Conservation (phyloP, 176 grass and related monocot genomes). For the Paspalum vaginatum region DNA sequence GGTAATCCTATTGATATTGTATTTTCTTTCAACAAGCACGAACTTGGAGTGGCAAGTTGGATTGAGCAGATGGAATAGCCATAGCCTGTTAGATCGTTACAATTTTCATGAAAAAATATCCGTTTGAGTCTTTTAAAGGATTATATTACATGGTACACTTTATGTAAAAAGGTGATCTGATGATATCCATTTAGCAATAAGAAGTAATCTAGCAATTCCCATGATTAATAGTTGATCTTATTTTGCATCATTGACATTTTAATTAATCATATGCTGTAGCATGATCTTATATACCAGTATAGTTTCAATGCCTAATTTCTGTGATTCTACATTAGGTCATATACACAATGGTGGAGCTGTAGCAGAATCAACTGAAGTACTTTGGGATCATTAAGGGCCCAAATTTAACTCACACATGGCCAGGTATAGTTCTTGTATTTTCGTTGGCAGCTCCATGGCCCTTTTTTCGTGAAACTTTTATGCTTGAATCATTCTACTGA, state of each 20-base stretch:
- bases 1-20: constrained; percentile 42
- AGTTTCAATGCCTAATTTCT: constrained; percentile 25
- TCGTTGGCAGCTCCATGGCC: constrained; percentile 10
- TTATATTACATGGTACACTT: constrained; percentile 8
- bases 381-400: constrained; percentile 2
- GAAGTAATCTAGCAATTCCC: neutral
- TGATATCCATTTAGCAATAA: neutral
- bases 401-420: constrained; percentile 9
- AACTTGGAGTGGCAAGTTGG: constrained; percentile 20
- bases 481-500: constrained; percentile 28
- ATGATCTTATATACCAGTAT: constrained; percentile 12
- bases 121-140: constrained; percentile 13
- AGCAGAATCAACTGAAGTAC: constrained; percentile 13
- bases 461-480: constrained; percentile 10
- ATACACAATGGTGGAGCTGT: constrained; percentile 1
- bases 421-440: constrained; percentile 37
- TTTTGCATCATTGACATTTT: neutral
- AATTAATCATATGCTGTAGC: neutral
- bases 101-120: constrained; percentile 30
- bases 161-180: neutral
- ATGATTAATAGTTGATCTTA: neutral
- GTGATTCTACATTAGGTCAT: constrained; percentile 32
- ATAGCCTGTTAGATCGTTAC: constrained; percentile 12
- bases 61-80: neutral
- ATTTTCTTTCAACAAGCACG: constrained; percentile 31